Conservation (phyloP, 192 early-diverging fungal species). For the Entomortierella beljakovae region DNA sequence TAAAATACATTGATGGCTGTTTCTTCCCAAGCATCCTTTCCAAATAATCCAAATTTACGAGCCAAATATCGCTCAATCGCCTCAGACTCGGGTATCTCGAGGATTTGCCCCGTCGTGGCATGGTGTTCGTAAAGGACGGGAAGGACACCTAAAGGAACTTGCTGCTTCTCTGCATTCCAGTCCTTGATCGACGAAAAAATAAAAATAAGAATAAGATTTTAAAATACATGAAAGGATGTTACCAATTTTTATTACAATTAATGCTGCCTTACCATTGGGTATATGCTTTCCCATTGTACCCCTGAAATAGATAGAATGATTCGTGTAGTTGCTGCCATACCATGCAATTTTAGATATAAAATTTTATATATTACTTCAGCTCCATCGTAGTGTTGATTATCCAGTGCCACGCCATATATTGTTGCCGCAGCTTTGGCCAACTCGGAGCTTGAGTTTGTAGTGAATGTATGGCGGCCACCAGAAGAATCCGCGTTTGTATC, state of each 20-base stretch:
- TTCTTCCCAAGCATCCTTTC: constrained; percentile 32
- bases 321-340: constrained; percentile 36
- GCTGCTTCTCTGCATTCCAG: constrained; percentile 18
- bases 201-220: not conserved
- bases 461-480: constrained; percentile 6
- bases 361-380: constrained; percentile 16
- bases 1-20: constrained; percentile 54
- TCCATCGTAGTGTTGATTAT: not conserved
- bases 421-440: constrained; percentile 10
- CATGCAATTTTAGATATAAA: constrained; percentile 38
- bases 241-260: not conserved
- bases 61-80: constrained; percentile 65
- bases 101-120: constrained; percentile 6
- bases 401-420: not conserved
- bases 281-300: constrained; percentile 27
- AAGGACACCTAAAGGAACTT: constrained; percentile 23
- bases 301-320: constrained; percentile 26
- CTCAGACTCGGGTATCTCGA: constrained; percentile 57
- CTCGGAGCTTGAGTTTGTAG: constrained; percentile 7
- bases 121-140: constrained; percentile 35
- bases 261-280: constrained; percentile 16
- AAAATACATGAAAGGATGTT: not conserved
- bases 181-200: constrained; percentile 1
- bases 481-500: not conserved
- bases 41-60: constrained; percentile 49